phyloP scores from a whole-genome alignment of 306 rosid genomes.

The Comarum palustre region DNA sequence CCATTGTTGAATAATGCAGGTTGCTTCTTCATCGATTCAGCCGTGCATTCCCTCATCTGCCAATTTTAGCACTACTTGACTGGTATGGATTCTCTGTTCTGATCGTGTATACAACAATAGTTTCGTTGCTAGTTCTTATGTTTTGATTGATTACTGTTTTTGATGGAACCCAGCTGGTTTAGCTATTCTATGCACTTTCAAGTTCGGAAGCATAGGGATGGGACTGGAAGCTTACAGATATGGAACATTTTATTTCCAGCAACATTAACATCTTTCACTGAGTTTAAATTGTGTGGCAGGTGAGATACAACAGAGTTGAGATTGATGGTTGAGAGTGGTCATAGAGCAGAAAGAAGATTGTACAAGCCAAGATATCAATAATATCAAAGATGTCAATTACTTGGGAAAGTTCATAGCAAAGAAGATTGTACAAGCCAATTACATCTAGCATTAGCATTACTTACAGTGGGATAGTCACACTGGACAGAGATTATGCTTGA shows the following conservation, averaged over 20 bases:
- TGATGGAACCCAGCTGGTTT: constrained; percentile 96
- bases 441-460: constrained; percentile 28
- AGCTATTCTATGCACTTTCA: constrained; percentile 81
- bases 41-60: constrained; percentile 68
- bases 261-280: neutral
- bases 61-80: constrained; percentile 80
- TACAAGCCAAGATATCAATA: constrained; percentile 76
- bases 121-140: neutral
- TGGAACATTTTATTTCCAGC: constrained; percentile 21
- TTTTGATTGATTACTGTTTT: neutral
- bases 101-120: neutral
- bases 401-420: constrained; percentile 74
- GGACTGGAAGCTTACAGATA: constrained; percentile 89
- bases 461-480: neutral
- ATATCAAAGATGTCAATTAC: too few species aligned
- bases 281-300: constrained; percentile 46
- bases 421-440: constrained; percentile 75
- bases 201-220: constrained; percentile 85
- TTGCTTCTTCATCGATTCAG: constrained; percentile 74
- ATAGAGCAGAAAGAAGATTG: constrained; percentile 75
- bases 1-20: constrained; percentile 38
- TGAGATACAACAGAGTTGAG: constrained; percentile 67
- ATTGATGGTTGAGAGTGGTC: constrained; percentile 60
- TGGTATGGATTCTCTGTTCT: constrained; percentile 43
- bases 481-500: neutral